phyloP scores from a whole-genome alignment of 305 asterid genomes.

The Fraxinus greggii region DNA sequence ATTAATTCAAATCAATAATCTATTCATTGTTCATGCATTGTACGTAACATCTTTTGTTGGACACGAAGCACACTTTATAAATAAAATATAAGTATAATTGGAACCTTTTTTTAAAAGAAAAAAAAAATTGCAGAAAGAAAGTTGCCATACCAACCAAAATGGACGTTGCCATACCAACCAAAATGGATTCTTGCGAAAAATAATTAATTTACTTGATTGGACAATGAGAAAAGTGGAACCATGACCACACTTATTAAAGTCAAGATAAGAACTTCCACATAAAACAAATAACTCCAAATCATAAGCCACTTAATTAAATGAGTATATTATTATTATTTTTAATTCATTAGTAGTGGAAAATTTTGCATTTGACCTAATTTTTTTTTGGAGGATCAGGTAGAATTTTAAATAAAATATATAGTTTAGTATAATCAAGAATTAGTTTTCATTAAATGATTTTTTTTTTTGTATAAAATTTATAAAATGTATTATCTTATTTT shows the following conservation, averaged over 20 bases:
- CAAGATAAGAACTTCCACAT: background rate
- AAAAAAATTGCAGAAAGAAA: background rate
- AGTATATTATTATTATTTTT: background rate
- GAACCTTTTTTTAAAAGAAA: background rate
- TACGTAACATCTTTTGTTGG: background rate
- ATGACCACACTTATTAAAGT: background rate
- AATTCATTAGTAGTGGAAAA: background rate
- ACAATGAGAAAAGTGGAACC: background rate
- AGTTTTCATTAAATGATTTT: background rate
- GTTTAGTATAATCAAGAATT: background rate
- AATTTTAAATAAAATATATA: background rate
- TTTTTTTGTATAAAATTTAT: no score
- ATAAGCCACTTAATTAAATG: background rate
- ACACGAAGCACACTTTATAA: background rate
- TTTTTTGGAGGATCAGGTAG: background rate
- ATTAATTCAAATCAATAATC: background rate
- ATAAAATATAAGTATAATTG: background rate
- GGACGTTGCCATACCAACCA: background rate
- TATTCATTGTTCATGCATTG: background rate
- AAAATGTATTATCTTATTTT: no score
- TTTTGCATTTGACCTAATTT: background rate
- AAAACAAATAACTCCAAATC: background rate
- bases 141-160: background rate
- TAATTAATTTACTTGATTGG: no score
- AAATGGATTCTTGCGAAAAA: background rate